Evolutionary conservation across 1,284 basidiomycete species (phyloP).

Genomic region (Takashimella tepidaria): DNA sequence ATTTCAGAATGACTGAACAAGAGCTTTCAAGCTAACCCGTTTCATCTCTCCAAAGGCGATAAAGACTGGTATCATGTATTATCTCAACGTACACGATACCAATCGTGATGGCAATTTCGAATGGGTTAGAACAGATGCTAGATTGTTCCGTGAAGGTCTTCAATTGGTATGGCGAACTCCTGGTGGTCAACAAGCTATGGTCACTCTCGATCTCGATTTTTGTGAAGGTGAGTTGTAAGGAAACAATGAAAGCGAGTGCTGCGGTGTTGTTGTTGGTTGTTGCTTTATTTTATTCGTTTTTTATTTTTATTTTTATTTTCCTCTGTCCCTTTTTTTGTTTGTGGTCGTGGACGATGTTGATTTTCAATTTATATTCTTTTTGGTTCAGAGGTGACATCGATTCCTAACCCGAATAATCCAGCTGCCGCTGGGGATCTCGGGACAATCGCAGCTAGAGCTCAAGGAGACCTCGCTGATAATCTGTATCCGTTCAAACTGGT

Average conservation of each 20-base stretch:
- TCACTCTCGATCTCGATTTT: constrained; percentile 74
- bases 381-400: constrained; percentile 68
- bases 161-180: constrained; percentile 75
- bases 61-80: constrained; percentile 76
- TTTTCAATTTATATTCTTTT: background rate
- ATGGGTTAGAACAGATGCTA: constrained; percentile 78
- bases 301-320: no score
- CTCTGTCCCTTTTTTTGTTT: background rate
- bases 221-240: constrained; percentile 52
- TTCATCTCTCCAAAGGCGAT: constrained; percentile 56
- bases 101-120: constrained; percentile 59
- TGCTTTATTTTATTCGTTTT: no score
- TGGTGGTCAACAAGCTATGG: constrained; percentile 68
- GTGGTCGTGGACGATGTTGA: background rate
- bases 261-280: no score
- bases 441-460: constrained; percentile 65
- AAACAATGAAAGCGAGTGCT: no score
- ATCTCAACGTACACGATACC: constrained; percentile 72
- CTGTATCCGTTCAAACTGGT: constrained; percentile 77
- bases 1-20: background rate
- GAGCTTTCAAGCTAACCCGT: background rate
- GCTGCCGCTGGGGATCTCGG: constrained; percentile 75
- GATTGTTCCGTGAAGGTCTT: constrained; percentile 72
- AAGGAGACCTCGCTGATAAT: constrained; percentile 57
- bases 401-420: constrained; percentile 69